Percentiles rank a stretch among this genome's conserved stretches.
These are phyloP conservation scores for Colletotrichum viniferum DNA, from an alignment of 2,329 filamentous ascomycete species.

Conservation along the genomic window DNA sequence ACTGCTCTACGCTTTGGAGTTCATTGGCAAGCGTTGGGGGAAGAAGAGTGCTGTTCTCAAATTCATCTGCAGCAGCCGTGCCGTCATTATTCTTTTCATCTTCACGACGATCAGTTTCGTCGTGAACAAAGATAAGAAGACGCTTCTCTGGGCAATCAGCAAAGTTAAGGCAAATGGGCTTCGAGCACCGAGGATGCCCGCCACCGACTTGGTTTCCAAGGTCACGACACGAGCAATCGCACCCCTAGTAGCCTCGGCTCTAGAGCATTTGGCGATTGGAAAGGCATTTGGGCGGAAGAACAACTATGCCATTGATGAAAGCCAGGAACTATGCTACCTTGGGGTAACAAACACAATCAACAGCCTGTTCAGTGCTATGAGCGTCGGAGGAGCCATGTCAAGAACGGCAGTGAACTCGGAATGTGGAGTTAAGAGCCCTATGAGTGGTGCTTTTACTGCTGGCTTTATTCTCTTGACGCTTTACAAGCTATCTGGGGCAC, in stretches of 20 bases:
- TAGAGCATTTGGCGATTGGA: conserved; percentile 69
- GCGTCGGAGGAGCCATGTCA: conserved; percentile 69
- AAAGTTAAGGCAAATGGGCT: conserved; percentile 63
- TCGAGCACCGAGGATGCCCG: conserved; percentile 51
- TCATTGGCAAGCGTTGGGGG: conserved; percentile 63
- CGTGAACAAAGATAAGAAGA: conserved; percentile 58
- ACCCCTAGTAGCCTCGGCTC: conserved; percentile 63
- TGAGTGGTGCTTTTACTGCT: conserved; percentile 64
- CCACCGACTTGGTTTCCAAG: conserved; percentile 52
- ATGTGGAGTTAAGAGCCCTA: conserved; percentile 64
- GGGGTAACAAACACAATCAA: conserved; percentile 68
- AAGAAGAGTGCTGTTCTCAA: conserved; percentile 61
- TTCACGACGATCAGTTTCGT: conserved; percentile 68
- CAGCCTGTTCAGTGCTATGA: conserved; percentile 68
- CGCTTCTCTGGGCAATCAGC: conserved; percentile 61
- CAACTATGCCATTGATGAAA: conserved; percentile 66
- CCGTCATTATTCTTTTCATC: conserved; percentile 63
- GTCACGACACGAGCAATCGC: conserved; percentile 60
- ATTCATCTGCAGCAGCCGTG: conserved; percentile 63
- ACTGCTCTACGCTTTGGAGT: conserved; percentile 60
- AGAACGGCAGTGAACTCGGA: conserved; percentile 71
- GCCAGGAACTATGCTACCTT: conserved; percentile 69
- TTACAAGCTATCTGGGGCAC: conserved; percentile 62
- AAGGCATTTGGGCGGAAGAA: conserved; percentile 67
- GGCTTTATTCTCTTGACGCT: conserved; percentile 66